Evolutionary conservation across 169 alveolate genomes (phyloP), one percentile per base, ranked within the genome.

Genomic region (Plasmodium adleri): DNA sequence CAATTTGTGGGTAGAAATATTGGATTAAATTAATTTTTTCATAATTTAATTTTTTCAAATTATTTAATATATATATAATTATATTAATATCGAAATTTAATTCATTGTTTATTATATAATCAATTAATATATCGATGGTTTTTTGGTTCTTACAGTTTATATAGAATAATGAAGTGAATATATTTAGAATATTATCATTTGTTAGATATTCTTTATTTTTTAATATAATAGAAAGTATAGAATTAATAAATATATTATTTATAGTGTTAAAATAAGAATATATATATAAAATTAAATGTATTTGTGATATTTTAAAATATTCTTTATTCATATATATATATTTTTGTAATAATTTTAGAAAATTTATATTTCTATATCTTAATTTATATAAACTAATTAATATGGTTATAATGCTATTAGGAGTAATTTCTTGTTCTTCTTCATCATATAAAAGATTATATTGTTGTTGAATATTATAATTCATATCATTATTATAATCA

Each of bases 121-220:
- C 54, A 13, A 71, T 59, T 59, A 78, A 78, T 49, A 58, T 58
- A 15, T 64, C 68, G 26, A 78, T 28, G 2, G 89, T 78, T 58
- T 64, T 78, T 26, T 78, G 78, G 66, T 78, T 78, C 26, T 78
- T 78, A 49, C 89, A 78, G 47, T 78, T 66, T 17, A 78, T 28
- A 22, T 78, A 78, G 54, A 78, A 78, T 78, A 78, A 15, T 2
- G 89, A 78, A 6, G 89, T 78, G 71, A 64, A 78, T 49, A 78
- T 78, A 59, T 70, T 78, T 49, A 78, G n/a, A 50, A 78, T 78
- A 43, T 78, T 78, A 52, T 78, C 71, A 24, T 70, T 26, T 26
- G 64, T 78, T 78, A 78, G 58, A 43, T 15, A 22, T 10, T 66
- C 54, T 50, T 64, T 58, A 28, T 78, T 78, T 24, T 78, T 71